Conservation (phyloP, 1,284 basidiomycete species). For the Malassezia dermatis region DNA sequence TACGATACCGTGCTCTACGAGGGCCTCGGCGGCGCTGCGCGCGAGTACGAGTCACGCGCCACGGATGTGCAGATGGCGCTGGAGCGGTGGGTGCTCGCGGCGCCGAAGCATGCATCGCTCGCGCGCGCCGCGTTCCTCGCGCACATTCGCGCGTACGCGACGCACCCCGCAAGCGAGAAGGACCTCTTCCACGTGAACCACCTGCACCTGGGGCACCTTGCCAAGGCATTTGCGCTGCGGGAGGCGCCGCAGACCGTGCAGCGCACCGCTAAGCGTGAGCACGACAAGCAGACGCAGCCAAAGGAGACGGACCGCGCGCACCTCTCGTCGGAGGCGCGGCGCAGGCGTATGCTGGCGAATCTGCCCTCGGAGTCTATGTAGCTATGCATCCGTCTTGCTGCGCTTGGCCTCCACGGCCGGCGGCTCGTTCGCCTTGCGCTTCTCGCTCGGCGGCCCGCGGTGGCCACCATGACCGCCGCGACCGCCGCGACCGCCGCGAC, state of each 20-base stretch:
- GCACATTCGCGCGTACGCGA: slow-evolving; percentile 91
- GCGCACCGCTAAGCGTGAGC: slow-evolving; percentile 14
- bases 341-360: slow-evolving; percentile 14
- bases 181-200: slow-evolving; percentile 88
- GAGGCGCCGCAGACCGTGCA: slow-evolving; percentile 70
- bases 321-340: background rate
- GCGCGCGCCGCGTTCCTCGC: slow-evolving; percentile 82
- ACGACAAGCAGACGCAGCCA: slow-evolving; percentile 12
- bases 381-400: slow-evolving; percentile 9
- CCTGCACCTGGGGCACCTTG: slow-evolving; percentile 87
- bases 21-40: slow-evolving; percentile 64
- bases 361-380: slow-evolving; percentile 15
- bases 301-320: background rate
- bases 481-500: slow-evolving; percentile 44
- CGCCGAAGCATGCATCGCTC: slow-evolving; percentile 63
- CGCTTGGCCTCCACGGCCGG: slow-evolving; percentile 14
- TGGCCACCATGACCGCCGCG: slow-evolving; percentile 27
- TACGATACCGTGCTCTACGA: slow-evolving; percentile 43
- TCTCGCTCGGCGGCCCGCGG: slow-evolving; percentile 21
- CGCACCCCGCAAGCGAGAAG: slow-evolving; percentile 88
- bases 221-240: slow-evolving; percentile 88
- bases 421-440: slow-evolving; percentile 28
- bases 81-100: slow-evolving; percentile 78
- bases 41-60: slow-evolving; percentile 76
- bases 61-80: slow-evolving; percentile 92